Percentiles rank a stretch among this genome's conserved stretches.
Conservation (phyloP, 2,329 filamentous ascomycete genomes). For the Volutella citrinella region DNA sequence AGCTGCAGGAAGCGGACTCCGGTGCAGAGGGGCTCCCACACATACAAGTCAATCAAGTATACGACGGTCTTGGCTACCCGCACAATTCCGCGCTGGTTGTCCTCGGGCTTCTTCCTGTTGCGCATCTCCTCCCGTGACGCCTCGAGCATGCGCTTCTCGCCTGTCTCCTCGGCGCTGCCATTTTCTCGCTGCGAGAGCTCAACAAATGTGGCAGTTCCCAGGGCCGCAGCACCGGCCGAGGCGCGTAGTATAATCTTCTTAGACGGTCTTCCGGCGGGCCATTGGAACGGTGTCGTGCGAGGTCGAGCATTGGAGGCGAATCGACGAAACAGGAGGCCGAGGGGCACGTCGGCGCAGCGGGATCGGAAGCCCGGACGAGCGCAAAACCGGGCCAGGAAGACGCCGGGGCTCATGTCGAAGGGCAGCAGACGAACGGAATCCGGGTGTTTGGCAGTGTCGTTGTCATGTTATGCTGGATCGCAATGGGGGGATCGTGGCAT, state of each 20-base stretch:
- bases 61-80: constrained; percentile 58
- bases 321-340: constrained; percentile 17
- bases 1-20: constrained; percentile 85
- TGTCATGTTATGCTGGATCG: constrained; percentile 25
- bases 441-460: constrained; percentile 4
- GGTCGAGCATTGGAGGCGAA: constrained; percentile 23
- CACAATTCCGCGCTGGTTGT: constrained; percentile 57
- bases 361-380: constrained; percentile 35
- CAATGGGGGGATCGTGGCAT: no score
- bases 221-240: constrained; percentile 37
- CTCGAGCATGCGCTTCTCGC: constrained; percentile 83
- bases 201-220: constrained; percentile 57
- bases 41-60: constrained; percentile 66
- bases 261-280: constrained; percentile 16
- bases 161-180: constrained; percentile 54
- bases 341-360: constrained; percentile 12
- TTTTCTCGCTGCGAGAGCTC: constrained; percentile 56
- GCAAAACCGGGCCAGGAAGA: constrained; percentile 43
- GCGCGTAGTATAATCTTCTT: constrained; percentile 35
- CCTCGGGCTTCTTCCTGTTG: constrained; percentile 64
- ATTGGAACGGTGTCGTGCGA: constrained; percentile 23
- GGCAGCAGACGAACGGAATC: constrained; percentile 14
- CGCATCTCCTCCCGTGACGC: constrained; percentile 74
- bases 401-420: constrained; percentile 45
- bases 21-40: constrained; percentile 86